Evolutionary conservation across 768 basidiomycete species (phyloP).

Genomic region (Lactarius deliciosus): DNA sequence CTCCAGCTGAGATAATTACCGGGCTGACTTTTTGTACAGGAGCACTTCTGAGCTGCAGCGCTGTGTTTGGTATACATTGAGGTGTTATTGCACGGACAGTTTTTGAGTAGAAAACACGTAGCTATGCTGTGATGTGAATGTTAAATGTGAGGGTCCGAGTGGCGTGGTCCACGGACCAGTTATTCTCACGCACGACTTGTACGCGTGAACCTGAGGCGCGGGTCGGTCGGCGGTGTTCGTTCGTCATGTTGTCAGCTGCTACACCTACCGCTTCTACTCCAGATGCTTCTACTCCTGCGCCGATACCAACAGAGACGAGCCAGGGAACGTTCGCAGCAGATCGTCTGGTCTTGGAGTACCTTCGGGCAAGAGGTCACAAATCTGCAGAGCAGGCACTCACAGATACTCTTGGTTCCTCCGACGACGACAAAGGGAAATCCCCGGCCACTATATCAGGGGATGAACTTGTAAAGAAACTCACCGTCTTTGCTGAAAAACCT

Average conservation of each 20-base stretch:
- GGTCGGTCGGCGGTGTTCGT: not conserved
- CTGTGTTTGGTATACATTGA: not conserved
- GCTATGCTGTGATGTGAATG: not conserved
- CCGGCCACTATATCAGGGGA: conserved; percentile 42
- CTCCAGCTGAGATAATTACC: conserved; percentile 21
- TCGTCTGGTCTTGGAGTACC: conserved; percentile 48
- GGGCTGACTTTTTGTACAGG: conserved; percentile 39
- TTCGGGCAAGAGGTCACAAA: conserved; percentile 47
- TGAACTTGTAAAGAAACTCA: conserved; percentile 56
- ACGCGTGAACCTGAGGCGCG: not conserved
- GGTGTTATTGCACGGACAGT: not conserved
- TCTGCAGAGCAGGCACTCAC: conserved; percentile 44
- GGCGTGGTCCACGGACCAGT: not conserved
- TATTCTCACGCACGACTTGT: not conserved
- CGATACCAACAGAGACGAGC: conserved; percentile 41
- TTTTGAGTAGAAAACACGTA: not conserved
- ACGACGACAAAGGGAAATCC: conserved; percentile 42
- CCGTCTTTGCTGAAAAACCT: conserved; percentile 69
- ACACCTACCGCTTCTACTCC: conserved; percentile 56
- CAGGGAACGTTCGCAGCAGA: conserved; percentile 46
- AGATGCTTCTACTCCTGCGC: conserved; percentile 42
- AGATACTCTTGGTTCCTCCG: conserved; percentile 40
- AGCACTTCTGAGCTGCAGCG: conserved; percentile 52
- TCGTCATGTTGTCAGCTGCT: conserved; percentile 49
- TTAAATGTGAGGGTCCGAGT: not conserved